Evolutionary conservation across 2,329 filamentous ascomycete species (phyloP), one percentile per base, ranked within the genome.

Genomic region (Aplosporella prunicola): DNA sequence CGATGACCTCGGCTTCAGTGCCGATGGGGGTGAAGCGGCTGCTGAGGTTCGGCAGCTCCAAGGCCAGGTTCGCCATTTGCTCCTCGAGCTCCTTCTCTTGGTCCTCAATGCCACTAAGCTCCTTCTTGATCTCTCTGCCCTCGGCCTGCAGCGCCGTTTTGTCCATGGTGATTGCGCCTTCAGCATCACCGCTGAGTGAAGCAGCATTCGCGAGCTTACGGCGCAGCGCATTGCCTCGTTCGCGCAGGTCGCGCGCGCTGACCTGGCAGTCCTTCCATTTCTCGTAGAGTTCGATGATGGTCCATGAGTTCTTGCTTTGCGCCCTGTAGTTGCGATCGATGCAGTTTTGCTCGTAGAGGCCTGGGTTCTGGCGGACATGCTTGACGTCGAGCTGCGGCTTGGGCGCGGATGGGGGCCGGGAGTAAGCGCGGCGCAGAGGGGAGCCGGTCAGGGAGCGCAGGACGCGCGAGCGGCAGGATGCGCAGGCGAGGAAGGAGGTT

Each of bases 41-140:
- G 41, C 86, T 94, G 42, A 94, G 69, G 61, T 96, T 98, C 9
- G 91, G 91, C 35, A 96, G 69, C 30, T 81, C 74, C 2, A 83
- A 67, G 2, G 87, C 87, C 40, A 95, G 71, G 24, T 64, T 62
- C 44, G 84, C 72, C 58, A 94, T 88, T 55, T 88, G 77, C 20
- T 63, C 48, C 47, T 64, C 66, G 22, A 84, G 60, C 6, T 60
- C 56, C n/a, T 67, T 64, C 57, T 88, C 81, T 43, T 72, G 64
- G 22, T 66, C 65, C 49, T 82, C 77, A 38, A 84, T 74, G 4
- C 51, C 56, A 0, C 68, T 61, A 9, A 91, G 67, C 47, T 74
- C 60, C 3, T 64, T 60, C 60, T 91, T 89, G 39, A 88, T 53
- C 5, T 52, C 52, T 39, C 75, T 74, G 0, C 81, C 82, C 51